These are phyloP conservation scores for Paradendryphiella salina DNA, from an alignment of 2,329 filamentous ascomycete species.

Conservation along the genomic window DNA sequence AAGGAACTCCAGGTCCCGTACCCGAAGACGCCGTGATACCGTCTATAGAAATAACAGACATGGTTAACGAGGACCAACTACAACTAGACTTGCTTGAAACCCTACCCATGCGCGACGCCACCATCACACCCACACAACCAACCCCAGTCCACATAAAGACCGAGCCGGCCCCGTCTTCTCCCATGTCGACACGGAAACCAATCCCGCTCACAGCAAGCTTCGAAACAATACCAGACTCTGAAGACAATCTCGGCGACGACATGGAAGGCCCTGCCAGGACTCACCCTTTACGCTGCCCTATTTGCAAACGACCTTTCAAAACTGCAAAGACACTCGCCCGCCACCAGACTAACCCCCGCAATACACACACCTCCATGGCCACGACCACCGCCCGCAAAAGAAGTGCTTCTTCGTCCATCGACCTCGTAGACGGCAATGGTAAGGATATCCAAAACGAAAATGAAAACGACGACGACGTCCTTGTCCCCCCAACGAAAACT, in stretches of 20 bases:
- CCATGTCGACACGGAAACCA: not conserved
- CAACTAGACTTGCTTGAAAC: conserved; percentile 17
- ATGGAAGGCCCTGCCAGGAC: not conserved
- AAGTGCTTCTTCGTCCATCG: not conserved
- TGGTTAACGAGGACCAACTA: conserved; percentile 21
- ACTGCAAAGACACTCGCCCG: conserved; percentile 2
- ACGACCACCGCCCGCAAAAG: not conserved
- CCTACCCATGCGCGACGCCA: conserved; percentile 1
- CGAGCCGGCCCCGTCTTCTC: conserved; percentile 3
- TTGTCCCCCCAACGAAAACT: not conserved
- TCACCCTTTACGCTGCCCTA: not conserved
- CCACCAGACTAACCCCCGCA: not conserved
- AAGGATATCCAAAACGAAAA: not conserved
- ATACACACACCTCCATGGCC: not conserved
- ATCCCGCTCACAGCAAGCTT: not conserved
- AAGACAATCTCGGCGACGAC: not conserved
- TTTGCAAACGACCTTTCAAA: conserved; percentile 16
- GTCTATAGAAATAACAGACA: conserved; percentile 27
- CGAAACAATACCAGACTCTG: conserved; percentile 3
- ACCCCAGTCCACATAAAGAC: conserved; percentile 10
- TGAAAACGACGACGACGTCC: not conserved
- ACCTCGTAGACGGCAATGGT: not conserved
- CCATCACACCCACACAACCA: conserved; percentile 2
- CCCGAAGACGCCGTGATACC: conserved; percentile 28
- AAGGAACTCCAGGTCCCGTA: conserved; percentile 3